These are phyloP conservation scores for Ustilago loliicola DNA, from an alignment of 1,284 basidiomycete genomes.

Conservation along the genomic window DNA sequence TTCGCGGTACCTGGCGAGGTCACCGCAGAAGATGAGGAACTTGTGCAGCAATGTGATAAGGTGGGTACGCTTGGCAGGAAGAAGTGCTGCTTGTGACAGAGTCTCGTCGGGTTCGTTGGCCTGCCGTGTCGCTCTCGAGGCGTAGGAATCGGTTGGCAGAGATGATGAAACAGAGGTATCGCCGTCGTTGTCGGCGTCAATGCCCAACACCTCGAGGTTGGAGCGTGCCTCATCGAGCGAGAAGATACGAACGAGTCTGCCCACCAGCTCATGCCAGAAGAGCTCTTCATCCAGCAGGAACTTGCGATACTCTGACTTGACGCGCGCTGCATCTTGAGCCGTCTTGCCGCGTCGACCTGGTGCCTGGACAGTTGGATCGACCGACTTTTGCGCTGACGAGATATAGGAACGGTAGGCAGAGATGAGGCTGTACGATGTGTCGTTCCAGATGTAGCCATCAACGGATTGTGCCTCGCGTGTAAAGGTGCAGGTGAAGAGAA, in stretches of 20 bases:
- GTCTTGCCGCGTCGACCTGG: conserved; percentile 38
- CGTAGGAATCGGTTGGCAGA: conserved; percentile 36
- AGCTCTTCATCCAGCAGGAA: conserved; percentile 61
- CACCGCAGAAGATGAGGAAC: conserved; percentile 89
- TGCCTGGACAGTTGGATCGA: conserved; percentile 28
- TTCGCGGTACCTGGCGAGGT: conserved; percentile 92
- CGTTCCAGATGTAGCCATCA: conserved; percentile 62
- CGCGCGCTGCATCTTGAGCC: conserved; percentile 41
- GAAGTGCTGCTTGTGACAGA: conserved; percentile 43
- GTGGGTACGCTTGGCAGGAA: conserved; percentile 55
- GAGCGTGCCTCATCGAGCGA: conserved; percentile 55
- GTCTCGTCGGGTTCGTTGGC: conserved; percentile 45
- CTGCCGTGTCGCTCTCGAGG: conserved; percentile 38
- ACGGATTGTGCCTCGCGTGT: conserved; percentile 55
- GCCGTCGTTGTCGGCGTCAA: conserved; percentile 51
- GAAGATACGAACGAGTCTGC: conserved; percentile 60
- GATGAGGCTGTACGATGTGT: conserved; percentile 66
- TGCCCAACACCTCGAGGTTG: conserved; percentile 53
- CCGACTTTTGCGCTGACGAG: conserved; percentile 50
- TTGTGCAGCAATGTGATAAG: conserved; percentile 79
- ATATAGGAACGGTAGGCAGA: conserved; percentile 55
- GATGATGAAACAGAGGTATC: conserved; percentile 42
- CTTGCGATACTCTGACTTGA: conserved; percentile 53
- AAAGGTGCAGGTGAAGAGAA: conserved; percentile 65
- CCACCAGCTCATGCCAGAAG: conserved; percentile 64